phyloP scores from a whole-genome alignment of 1,284 basidiomycete genomes.

The Moniliophthora roreri region DNA sequence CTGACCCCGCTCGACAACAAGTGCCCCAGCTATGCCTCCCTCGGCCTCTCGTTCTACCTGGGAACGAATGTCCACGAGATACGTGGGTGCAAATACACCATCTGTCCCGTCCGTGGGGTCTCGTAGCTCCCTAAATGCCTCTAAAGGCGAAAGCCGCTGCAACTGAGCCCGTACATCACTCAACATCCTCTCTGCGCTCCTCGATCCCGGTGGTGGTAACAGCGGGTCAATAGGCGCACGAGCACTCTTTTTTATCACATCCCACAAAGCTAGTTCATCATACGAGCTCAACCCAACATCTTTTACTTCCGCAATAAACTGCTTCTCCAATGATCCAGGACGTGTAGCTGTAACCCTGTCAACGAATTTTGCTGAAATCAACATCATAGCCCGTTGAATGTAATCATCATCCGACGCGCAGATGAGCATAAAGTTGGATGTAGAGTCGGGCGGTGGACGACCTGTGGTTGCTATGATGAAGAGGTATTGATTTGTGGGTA shows the following conservation, averaged over 20 bases:
- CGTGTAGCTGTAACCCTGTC: conserved; percentile 45
- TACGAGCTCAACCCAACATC: conserved; percentile 52
- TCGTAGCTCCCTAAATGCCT: conserved; percentile 59
- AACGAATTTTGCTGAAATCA: conserved; percentile 63
- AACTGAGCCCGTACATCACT: conserved; percentile 56
- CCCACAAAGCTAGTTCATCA: conserved; percentile 64
- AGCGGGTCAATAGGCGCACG: conserved; percentile 58
- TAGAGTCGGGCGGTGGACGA: conserved; percentile 19
- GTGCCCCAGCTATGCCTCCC: conserved; percentile 60
- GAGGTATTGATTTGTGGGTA: conserved; percentile 48
- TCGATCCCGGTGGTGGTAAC: conserved; percentile 60
- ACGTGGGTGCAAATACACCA: conserved; percentile 50
- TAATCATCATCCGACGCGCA: conserved; percentile 52
- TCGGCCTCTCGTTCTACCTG: conserved; percentile 51
- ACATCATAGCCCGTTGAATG: conserved; percentile 61
- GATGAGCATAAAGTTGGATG: conserved; percentile 50
- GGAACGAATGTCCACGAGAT: conserved; percentile 75
- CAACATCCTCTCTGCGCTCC: conserved; percentile 54
- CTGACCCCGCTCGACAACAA: conserved; percentile 70
- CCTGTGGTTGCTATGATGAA: conserved; percentile 56
- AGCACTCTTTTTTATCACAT: conserved; percentile 60
- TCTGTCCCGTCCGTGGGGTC: conserved; percentile 32
- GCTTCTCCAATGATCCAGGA: conserved; percentile 30
- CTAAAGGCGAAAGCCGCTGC: conserved; percentile 57
- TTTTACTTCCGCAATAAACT: conserved; percentile 48